Conservation (phyloP, 2,329 filamentous ascomycete genomes). For the Hypoxylon sp. region DNA sequence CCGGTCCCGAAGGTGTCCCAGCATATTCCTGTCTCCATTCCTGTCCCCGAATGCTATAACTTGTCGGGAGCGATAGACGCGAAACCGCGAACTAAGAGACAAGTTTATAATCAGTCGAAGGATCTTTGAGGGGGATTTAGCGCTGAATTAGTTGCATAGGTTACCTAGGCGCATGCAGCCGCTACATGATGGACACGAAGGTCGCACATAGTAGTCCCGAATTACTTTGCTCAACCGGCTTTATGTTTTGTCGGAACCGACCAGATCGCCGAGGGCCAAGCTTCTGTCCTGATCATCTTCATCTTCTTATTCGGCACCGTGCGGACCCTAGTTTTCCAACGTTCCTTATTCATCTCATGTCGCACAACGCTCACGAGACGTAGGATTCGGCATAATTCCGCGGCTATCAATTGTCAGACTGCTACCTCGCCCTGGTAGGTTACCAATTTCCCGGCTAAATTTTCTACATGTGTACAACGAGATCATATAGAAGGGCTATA, state of each 20-base stretch:
- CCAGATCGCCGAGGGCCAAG: constrained; percentile 1
- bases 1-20: constrained; percentile 34
- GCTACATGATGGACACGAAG: constrained; percentile 28
- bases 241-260: constrained; percentile 23
- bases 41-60: neutral
- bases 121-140: constrained; percentile 35
- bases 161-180: constrained; percentile 31
- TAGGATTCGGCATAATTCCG: constrained; percentile 20
- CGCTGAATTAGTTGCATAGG: constrained; percentile 26
- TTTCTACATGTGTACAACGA: constrained; percentile 9
- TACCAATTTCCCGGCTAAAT: constrained; percentile 11
- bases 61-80: constrained; percentile 29
- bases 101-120: constrained; percentile 22
- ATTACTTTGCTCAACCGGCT: neutral
- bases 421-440: constrained; percentile 4
- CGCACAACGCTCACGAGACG: constrained; percentile 21
- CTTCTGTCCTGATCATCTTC: neutral
- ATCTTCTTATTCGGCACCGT: constrained; percentile 7
- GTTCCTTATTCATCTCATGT: constrained; percentile 5
- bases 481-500: constrained; percentile 7
- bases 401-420: constrained; percentile 9
- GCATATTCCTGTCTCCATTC: neutral
- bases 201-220: constrained; percentile 25
- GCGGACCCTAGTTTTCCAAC: neutral
- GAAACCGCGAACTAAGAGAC: constrained; percentile 26